Base-by-base conservation (phyloP, 352 stramenopile species). In the Phytopythium kandeliae region DNA sequence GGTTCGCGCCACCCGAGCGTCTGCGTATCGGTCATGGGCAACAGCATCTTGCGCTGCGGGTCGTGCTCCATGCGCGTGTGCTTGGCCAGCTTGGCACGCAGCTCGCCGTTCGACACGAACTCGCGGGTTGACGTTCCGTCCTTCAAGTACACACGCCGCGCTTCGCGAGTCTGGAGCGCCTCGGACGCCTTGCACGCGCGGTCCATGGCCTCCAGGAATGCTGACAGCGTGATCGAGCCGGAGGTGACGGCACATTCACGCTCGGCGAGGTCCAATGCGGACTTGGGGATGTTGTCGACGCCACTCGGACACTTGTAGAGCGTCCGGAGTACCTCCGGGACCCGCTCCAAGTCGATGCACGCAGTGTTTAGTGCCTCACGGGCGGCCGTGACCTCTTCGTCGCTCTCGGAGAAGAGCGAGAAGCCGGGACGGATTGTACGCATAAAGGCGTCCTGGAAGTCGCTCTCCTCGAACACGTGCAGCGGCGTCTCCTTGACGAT, bases 371-470 rank as follows among this genome's bases (percentile, higher is more conserved):
- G 55, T 30, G 52, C 40, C 17, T 41, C 57, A 10, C 65, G 63
- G 0, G 73, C 71, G 4, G 53, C 58, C 31, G 60, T 52, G 31
- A 55, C 65, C 25, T 85, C 68, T n/a, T 86, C 70, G 10, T 86
- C 71, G 49, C 65, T 68, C 51, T 88, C 77, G 6, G 71, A 85
- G 48, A 69, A 68, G 15, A 85, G 47, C 12, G 63, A 60, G 57
- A 86, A 88, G 25, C 71, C 74, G 9, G 67, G 67, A 24, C 62
- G 52, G 30, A 58, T 71, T 0, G 70, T 67, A 48, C 80, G 60
- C 68, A 86, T 75, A 62, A 86, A 89, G 42, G 77, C 74, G 33
- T 66, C 35, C 48, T 85, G 67, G 58, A 84, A 84, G 43, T 89
- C 77, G 19, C 24, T 44, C 8, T 48, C 40, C 48, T 83, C 70